Base-by-base conservation (phyloP, 1,284 basidiomycete genomes). In the Apiotrichum siamense region DNA sequence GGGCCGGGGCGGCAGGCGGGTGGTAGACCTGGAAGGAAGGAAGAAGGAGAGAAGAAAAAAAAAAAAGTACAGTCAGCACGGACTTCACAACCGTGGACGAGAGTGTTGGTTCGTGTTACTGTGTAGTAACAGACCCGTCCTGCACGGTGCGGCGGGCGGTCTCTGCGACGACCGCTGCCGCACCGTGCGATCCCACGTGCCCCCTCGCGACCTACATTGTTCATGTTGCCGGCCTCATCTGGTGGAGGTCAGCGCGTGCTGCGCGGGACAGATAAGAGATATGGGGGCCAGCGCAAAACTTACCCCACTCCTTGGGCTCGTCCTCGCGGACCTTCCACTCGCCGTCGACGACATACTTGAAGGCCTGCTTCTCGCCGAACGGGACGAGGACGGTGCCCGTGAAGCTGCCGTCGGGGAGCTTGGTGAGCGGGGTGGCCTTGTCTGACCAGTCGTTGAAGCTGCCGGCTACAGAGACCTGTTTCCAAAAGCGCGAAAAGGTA, bases 181-280 rank as follows among this genome's bases (percentile, higher is more conserved):
- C 27, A 43, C 27, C 41, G 41, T 43, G 41, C 41, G 15, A 43
- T 43, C 18, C 9, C 29, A 29, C 27, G 23, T 29, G 27, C 39
- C 41, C 15, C 24, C 12, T 21, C 20, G 39, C 9, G 12, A 57
- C 61, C 33, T 46, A 67, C 68, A 53, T 75, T 75, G 72, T 75
- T 75, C 70, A 74, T 71, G 63, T 75, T 75, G 35, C 73, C 73
- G 38, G 70, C 69, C 40, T 71, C 66, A 50, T 75, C 72, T 71
- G 48, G 10, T 7, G 25, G 21, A 25, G 42, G 53, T 56, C 33
- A 59, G 50, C 36, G 29, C 20, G n/a, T n/a, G 3, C 17, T 13
- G 21, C 3, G 17, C 7, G 12, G 7, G 37, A 25, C 41, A 7
- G 41, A 43, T 43, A 43, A 31, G 29, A 21, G 27, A 40, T 3